A percentile compares a stretch with the other conserved stretches of the same genome.
Conservation (phyloP, 148 eudicot species). For the Silene latifolia region DNA sequence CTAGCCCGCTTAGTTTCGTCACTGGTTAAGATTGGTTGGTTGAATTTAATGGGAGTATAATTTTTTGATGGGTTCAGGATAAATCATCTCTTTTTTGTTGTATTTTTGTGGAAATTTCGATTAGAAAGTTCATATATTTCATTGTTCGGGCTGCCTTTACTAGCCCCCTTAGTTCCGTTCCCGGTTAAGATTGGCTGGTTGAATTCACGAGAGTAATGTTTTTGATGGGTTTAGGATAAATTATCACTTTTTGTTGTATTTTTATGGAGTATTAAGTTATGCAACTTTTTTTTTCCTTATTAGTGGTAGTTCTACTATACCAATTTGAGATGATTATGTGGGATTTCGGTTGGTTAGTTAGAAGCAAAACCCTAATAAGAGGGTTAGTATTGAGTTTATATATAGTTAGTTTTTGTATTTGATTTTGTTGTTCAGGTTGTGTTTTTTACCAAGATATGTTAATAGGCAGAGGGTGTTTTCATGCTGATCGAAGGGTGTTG, state of each 20-base stretch:
- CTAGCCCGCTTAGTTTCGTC: background rate
- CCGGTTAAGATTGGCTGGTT: background rate
- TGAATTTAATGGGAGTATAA: background rate
- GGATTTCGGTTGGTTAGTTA: background rate
- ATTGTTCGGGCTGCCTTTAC: no score
- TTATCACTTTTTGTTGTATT: background rate
- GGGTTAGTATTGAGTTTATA: background rate
- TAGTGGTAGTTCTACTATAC: background rate
- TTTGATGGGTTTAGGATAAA: background rate
- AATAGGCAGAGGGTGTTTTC: background rate
- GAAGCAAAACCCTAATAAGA: background rate
- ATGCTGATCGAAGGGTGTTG: background rate
- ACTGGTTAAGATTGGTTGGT: conserved; percentile 1
- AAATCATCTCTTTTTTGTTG: background rate
- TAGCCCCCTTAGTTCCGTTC: no score
- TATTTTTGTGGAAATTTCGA: background rate
- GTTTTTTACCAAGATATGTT: background rate
- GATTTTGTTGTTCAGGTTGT: background rate
- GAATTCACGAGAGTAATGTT: background rate
- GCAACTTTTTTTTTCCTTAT: background rate
- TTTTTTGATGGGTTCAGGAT: background rate
- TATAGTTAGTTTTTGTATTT: background rate
- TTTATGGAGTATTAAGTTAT: background rate
- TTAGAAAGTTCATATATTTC: no score
- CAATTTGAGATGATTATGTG: background rate